Percentiles rank a stretch among this genome's conserved stretches.
Conservation (phyloP, 345 rosid genomes). For the Arabis alpina region DNA sequence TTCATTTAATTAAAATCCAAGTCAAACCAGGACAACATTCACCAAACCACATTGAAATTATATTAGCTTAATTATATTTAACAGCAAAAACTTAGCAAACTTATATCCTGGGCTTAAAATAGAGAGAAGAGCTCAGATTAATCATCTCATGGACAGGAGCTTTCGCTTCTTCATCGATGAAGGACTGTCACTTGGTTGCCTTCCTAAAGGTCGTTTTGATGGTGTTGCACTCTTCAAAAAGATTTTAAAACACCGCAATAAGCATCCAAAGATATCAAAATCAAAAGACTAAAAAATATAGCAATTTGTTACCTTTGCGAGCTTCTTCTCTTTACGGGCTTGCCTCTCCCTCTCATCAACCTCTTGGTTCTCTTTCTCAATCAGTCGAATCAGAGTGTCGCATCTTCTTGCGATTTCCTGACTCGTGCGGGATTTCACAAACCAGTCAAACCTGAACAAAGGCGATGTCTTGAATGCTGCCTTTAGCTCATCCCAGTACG, state of each 20-base stretch:
- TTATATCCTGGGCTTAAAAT: neutral
- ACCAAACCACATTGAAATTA: conserved; percentile 3
- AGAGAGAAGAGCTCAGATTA: conserved; percentile 51
- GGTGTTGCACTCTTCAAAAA: conserved; percentile 57
- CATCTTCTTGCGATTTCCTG: conserved; percentile 98
- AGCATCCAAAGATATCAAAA: conserved; percentile 12
- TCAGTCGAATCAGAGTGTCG: conserved; percentile 91
- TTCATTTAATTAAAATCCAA: conserved; percentile 11
- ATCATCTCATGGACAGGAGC: conserved; percentile 67
- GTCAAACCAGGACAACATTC: conserved; percentile 20
- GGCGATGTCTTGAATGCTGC: conserved; percentile 94
- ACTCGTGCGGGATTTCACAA: conserved; percentile 97
- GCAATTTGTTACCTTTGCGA: conserved; percentile 70
- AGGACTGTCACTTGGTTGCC: conserved; percentile 81
- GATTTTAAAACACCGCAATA: neutral
- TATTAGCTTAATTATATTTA: conserved; percentile 9
- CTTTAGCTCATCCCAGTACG: conserved; percentile 99
- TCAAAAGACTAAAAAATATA: neutral
- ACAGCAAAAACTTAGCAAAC: conserved; percentile 10
- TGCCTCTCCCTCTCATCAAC: conserved; percentile 96
- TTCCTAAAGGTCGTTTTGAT: conserved; percentile 67
- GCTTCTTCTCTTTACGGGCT: conserved; percentile 98
- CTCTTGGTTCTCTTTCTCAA: conserved; percentile 99
- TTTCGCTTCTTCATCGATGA: conserved; percentile 69
- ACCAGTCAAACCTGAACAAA: conserved; percentile 97